A percentile compares a stretch with the other conserved stretches of the same genome.
Evolutionary conservation across 306 rosid genomes (phyloP).

Genomic region (Echinosophora koreensis): DNA sequence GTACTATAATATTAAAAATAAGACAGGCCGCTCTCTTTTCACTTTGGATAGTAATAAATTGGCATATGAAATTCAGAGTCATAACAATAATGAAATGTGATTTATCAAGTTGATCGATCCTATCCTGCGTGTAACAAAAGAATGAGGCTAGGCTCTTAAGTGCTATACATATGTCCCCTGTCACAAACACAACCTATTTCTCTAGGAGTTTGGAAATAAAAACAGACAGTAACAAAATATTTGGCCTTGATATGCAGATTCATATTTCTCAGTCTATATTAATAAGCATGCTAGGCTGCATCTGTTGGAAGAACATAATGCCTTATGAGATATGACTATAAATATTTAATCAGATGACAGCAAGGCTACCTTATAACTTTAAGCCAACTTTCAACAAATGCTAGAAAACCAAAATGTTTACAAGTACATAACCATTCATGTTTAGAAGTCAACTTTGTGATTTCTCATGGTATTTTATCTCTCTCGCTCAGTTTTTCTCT

Average conservation of each 20-base stretch:
- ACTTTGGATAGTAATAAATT: background rate
- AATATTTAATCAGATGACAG: background rate
- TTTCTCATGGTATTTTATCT: background rate
- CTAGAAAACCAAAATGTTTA: background rate
- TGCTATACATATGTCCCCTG: too few relatives aligned
- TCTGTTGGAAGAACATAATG: background rate
- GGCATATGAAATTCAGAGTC: background rate
- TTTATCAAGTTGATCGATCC: conserved; percentile 26
- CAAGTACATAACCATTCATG: background rate
- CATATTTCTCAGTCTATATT: background rate
- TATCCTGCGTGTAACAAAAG: background rate
- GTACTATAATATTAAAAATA: conserved; percentile 29
- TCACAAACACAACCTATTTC: too few relatives aligned
- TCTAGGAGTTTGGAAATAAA: background rate
- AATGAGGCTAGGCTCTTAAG: too few relatives aligned
- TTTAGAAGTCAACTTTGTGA: background rate
- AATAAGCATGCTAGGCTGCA: background rate
- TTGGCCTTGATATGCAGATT: conserved; percentile 10
- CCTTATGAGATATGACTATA: background rate
- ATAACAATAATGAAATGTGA: conserved; percentile 23
- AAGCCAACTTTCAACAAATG: background rate
- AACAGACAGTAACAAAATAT: background rate
- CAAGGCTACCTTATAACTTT: background rate
- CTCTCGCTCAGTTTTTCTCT: background rate
- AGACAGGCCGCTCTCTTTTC: background rate